Evolutionary conservation across 78 protist genomes (phyloP).

Genomic region (Andalucia godoyi): DNA sequence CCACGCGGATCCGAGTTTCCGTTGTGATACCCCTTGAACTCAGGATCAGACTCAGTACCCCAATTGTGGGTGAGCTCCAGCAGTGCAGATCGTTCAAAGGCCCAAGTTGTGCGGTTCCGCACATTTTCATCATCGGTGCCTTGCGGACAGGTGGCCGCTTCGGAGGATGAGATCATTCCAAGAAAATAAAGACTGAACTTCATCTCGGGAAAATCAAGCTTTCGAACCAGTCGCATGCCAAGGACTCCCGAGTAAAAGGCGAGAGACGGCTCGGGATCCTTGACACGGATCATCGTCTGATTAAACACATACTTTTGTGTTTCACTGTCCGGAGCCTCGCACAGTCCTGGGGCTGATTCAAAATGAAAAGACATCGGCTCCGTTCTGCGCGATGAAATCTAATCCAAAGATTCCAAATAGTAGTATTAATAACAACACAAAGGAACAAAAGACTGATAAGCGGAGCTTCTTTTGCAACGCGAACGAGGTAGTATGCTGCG

Average conservation of each 20-base stretch:
- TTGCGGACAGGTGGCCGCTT: not conserved
- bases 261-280: constrained; percentile 14
- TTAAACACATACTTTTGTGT: too few species aligned
- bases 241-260: constrained; percentile 11
- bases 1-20: constrained; percentile 30
- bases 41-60: constrained; percentile 27
- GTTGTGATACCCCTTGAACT: constrained; percentile 12
- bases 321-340: too few species aligned
- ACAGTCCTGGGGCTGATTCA: too few species aligned
- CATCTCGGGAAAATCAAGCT: constrained; percentile 15
- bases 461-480: too few species aligned
- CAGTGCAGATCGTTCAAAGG: too few species aligned
- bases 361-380: too few species aligned
- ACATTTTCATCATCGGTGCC: not conserved
- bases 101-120: not conserved
- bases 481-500: too few species aligned
- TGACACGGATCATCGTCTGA: constrained; percentile 47
- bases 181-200: constrained; percentile 23
- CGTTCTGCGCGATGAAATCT: too few species aligned
- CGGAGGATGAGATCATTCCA: not conserved
- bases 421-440: too few species aligned
- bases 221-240: constrained; percentile 18
- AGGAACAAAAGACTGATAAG: too few species aligned
- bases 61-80: constrained; percentile 45
- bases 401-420: too few species aligned